phyloP scores from a whole-genome alignment of 441 rosid genomes.

The Eruca vesicaria region DNA sequence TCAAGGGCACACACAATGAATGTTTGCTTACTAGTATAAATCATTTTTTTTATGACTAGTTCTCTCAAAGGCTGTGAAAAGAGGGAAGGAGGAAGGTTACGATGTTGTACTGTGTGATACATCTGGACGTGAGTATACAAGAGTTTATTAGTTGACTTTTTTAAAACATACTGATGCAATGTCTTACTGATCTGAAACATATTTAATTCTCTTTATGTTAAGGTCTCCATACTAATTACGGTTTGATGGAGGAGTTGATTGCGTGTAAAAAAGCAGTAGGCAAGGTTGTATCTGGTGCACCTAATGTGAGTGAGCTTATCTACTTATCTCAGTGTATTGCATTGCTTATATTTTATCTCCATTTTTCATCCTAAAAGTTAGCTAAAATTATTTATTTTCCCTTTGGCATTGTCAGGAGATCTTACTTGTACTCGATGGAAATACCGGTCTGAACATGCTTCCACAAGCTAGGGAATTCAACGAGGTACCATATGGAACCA shows the following conservation, averaged over 20 bases:
- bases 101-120: conserved; percentile 90
- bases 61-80: conserved; percentile 88
- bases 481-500: conserved; percentile 19
- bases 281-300: conserved; percentile 77
- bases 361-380: conserved; percentile 10
- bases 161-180: background rate
- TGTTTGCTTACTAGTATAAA: conserved; percentile 25
- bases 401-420: conserved; percentile 62
- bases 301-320: conserved; percentile 72
- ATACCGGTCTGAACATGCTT: conserved; percentile 92
- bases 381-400: conserved; percentile 4
- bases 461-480: conserved; percentile 97
- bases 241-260: conserved; percentile 92
- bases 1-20: background rate
- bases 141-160: conserved; percentile 16
- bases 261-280: conserved; percentile 89
- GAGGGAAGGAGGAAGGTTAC: conserved; percentile 80
- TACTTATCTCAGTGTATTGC: background rate
- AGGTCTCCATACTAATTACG: conserved; percentile 94
- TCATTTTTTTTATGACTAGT: conserved; percentile 68
- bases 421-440: conserved; percentile 86
- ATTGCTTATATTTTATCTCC: conserved; percentile 10
- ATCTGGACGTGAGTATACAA: conserved; percentile 83
- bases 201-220: conserved; percentile 19
- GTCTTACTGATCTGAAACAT: conserved; percentile 18